Evolutionary conservation across 352 stramenopile species (phyloP).

Genomic region (Phytophthora litchii): DNA sequence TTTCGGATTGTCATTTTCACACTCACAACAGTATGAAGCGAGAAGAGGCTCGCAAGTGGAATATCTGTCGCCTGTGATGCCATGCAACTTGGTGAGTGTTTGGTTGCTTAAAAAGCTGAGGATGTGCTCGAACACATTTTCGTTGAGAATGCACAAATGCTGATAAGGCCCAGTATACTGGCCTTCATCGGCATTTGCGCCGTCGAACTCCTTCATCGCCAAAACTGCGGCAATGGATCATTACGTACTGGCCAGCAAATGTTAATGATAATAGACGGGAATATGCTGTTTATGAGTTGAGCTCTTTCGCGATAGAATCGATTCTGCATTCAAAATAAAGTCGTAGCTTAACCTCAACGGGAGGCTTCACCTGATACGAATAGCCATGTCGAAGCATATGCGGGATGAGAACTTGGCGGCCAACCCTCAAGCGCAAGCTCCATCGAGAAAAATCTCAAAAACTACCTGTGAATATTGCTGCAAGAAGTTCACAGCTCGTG

Average conservation of each 20-base stretch:
- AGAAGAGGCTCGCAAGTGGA: slow-evolving; percentile 5
- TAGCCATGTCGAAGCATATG: slow-evolving; percentile 4
- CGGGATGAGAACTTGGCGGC: background rate
- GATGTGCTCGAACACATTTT: slow-evolving; percentile 20
- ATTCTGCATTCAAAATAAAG: too few relatives aligned
- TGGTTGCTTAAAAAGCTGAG: slow-evolving; percentile 24
- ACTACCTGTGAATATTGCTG: slow-evolving; percentile 21
- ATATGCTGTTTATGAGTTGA: too few relatives aligned
- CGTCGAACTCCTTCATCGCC: slow-evolving; percentile 2
- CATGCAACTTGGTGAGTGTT: slow-evolving; percentile 10
- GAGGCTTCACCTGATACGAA: too few relatives aligned
- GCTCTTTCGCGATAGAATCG: too few relatives aligned
- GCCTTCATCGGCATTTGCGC: background rate
- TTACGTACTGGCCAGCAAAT: background rate
- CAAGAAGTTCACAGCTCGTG: slow-evolving; percentile 21
- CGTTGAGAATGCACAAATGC: slow-evolving; percentile 15
- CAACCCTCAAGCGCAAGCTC: background rate
- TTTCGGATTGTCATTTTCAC: slow-evolving; percentile 17
- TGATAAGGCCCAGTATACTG: background rate
- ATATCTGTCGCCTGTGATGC: slow-evolving; percentile 11
- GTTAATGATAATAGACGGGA: too few relatives aligned
- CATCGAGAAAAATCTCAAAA: slow-evolving; percentile 8
- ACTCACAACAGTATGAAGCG: slow-evolving; percentile 10
- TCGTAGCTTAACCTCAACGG: too few relatives aligned
- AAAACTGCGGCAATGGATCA: too few relatives aligned